Conservation (phyloP, 2,329 filamentous ascomycete genomes). For the Xylariomycetidae sp. region DNA sequence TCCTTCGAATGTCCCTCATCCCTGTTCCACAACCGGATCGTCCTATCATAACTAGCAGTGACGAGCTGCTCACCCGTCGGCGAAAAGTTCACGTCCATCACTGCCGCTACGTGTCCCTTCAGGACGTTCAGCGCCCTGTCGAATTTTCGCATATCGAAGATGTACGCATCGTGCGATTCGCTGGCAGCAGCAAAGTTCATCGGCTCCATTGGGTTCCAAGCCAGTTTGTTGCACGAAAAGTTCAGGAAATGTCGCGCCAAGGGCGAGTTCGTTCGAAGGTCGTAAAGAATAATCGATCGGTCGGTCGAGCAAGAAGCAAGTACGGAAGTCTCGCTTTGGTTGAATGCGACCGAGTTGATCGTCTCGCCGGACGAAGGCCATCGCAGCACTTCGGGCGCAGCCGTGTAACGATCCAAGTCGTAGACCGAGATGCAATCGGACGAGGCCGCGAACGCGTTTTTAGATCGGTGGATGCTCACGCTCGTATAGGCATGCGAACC, state of each 20-base stretch:
- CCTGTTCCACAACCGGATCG: constrained; percentile 77
- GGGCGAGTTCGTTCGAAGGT: constrained; percentile 79
- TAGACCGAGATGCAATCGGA: constrained; percentile 77
- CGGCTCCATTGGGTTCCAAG: constrained; percentile 95
- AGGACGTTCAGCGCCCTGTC: constrained; percentile 77
- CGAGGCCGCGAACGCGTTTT: constrained; percentile 72
- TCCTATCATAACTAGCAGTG: constrained; percentile 80
- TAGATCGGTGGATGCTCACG: constrained; percentile 73
- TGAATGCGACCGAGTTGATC: constrained; percentile 48
- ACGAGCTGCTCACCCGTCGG: constrained; percentile 93
- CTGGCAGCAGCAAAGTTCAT: constrained; percentile 92
- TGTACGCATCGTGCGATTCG: constrained; percentile 72
- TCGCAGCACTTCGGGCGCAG: constrained; percentile 72
- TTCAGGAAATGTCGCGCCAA: constrained; percentile 75
- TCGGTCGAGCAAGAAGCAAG: constrained; percentile 82
- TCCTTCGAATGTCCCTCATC: constrained; percentile 80
- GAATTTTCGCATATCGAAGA: constrained; percentile 93
- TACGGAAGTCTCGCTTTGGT: constrained; percentile 88
- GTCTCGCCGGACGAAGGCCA: constrained; percentile 91
- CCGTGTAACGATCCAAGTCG: constrained; percentile 74
- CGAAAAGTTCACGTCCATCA: constrained; percentile 95
- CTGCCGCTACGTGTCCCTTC: constrained; percentile 51
- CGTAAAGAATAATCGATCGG: constrained; percentile 82
- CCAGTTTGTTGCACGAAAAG: constrained; percentile 75
- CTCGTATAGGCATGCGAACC: constrained; percentile 78